Evolutionary conservation across 306 rosid genomes (phyloP).

Genomic region (Inga oerstediana): DNA sequence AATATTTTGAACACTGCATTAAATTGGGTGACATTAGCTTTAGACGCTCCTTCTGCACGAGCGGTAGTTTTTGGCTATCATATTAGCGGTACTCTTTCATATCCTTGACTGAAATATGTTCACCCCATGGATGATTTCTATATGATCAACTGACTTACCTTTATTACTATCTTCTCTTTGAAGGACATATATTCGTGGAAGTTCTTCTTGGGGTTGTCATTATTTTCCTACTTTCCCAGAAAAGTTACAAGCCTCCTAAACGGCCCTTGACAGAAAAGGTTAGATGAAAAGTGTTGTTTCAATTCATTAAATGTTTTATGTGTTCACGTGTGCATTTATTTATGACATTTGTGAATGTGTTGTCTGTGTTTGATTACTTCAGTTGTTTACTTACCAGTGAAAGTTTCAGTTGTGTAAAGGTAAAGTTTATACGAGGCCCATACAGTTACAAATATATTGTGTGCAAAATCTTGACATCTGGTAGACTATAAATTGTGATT

Average conservation of each 20-base stretch:
- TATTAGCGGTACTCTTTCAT: slow-evolving; percentile 68
- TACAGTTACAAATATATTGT: background rate
- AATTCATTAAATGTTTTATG: background rate
- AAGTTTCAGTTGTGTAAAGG: slow-evolving; percentile 18
- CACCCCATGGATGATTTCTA: background rate
- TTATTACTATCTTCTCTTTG: slow-evolving; percentile 29
- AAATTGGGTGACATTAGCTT: slow-evolving; percentile 63
- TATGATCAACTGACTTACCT: background rate
- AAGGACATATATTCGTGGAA: slow-evolving; percentile 91
- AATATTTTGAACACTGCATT: slow-evolving; percentile 55
- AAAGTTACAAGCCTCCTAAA: slow-evolving; percentile 97
- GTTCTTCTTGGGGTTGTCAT: slow-evolving; percentile 82
- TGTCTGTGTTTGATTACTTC: background rate
- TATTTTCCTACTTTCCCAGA: slow-evolving; percentile 83
- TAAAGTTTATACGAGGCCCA: background rate
- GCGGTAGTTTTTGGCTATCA: slow-evolving; percentile 90
- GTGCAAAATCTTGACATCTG: slow-evolving; percentile 9
- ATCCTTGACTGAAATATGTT: slow-evolving; percentile 9
- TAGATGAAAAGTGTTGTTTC: slow-evolving; percentile 26
- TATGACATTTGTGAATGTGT: background rate
- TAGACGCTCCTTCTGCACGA: slow-evolving; percentile 84
- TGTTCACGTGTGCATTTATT: background rate
- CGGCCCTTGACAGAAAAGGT: slow-evolving; percentile 90
- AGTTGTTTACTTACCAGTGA: background rate
- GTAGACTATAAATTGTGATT: background rate